Base-by-base conservation (phyloP, 1,284 basidiomycete genomes). In the Leccinum colubrinum region DNA sequence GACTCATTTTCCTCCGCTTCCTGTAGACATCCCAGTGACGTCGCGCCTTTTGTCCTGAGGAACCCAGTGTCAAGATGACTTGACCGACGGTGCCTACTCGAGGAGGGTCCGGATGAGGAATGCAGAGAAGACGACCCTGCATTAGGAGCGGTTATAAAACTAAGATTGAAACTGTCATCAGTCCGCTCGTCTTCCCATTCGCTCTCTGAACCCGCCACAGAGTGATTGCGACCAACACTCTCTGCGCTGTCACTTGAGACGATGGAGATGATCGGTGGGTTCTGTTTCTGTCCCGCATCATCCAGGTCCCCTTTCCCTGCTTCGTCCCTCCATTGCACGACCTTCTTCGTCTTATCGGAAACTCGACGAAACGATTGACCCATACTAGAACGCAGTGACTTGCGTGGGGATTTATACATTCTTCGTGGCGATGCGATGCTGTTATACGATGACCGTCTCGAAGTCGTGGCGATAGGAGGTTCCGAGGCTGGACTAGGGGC, bases 161-260 rank as follows among this genome's bases (percentile, higher is more conserved):
- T 83, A 62, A 83, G 64, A 64, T 79, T 84, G 66, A 87, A 70
- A 69, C 86, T 90, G 55, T 91, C 89, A 14, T 93, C 90, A 2
- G 88, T 90, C 75, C 83, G 87, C 70, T 93, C 92, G 70, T 93
- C 92, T 74, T 94, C 92, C 92, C 92, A 94, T 62, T 94, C 93
- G 71, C 87, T 91, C 68, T 94, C 91, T 3, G 89, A 90, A 6
- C 87, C 83, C 25, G 78, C 80, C 6, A 79, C 69, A 2, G 86
- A 84, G 52, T 70, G 74, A 46, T 66, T 66, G 51, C 68, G 69
- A 58, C 64, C 60, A 67, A 72, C 58, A 46, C 68, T 72, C 27
- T 73, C 74, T 20, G 65, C 7, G 61, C 70, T 66, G 70, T 74
- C 66, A 64, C 73, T 62, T 60, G 76, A 60, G 65, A 73, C 69